Evolutionary conservation across 2,329 filamentous ascomycete species (phyloP).

Genomic region (Colletotrichum liriopes): DNA sequence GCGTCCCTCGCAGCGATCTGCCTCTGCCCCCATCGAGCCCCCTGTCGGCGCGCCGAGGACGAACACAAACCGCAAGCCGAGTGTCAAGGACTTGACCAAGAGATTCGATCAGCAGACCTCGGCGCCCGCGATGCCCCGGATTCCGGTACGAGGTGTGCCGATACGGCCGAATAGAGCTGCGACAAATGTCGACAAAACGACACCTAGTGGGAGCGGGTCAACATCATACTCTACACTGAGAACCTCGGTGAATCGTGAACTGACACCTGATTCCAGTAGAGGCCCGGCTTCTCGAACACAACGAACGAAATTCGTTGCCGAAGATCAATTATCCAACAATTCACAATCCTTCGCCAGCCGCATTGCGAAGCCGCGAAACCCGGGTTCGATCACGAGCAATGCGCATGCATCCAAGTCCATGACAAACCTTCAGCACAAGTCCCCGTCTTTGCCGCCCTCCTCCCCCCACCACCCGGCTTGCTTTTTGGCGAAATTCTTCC

Average conservation of each 20-base stretch:
- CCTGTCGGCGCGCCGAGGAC: slow-evolving; percentile 51
- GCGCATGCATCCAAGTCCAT: slow-evolving; percentile 54
- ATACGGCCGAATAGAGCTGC: slow-evolving; percentile 56
- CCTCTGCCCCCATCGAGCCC: slow-evolving; percentile 70
- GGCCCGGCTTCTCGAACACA: slow-evolving; percentile 51
- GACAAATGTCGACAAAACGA: slow-evolving; percentile 47
- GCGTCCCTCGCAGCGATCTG: slow-evolving; percentile 66
- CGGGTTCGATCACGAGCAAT: slow-evolving; percentile 50
- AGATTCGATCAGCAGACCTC: slow-evolving; percentile 78
- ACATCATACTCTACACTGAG: slow-evolving; percentile 61
- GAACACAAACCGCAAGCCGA: slow-evolving; percentile 67
- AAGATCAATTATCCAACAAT: slow-evolving; percentile 68
- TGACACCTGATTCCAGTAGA: slow-evolving; percentile 46
- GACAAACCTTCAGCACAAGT: slow-evolving; percentile 52
- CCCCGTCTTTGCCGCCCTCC: slow-evolving; percentile 44
- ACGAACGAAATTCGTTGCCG: slow-evolving; percentile 63
- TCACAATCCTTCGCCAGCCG: slow-evolving; percentile 74
- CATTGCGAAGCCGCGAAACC: slow-evolving; percentile 66
- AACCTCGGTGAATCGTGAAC: slow-evolving; percentile 53
- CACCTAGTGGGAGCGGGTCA: slow-evolving; percentile 45
- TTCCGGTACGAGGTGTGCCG: slow-evolving; percentile 53
- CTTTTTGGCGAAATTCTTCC: slow-evolving; percentile 83
- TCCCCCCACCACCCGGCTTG: slow-evolving; percentile 64
- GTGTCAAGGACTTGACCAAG: slow-evolving; percentile 85
- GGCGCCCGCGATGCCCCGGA: slow-evolving; percentile 52